phyloP scores from a whole-genome alignment of 2,329 filamentous ascomycete species.

The Pyrenochaeta sp. region DNA sequence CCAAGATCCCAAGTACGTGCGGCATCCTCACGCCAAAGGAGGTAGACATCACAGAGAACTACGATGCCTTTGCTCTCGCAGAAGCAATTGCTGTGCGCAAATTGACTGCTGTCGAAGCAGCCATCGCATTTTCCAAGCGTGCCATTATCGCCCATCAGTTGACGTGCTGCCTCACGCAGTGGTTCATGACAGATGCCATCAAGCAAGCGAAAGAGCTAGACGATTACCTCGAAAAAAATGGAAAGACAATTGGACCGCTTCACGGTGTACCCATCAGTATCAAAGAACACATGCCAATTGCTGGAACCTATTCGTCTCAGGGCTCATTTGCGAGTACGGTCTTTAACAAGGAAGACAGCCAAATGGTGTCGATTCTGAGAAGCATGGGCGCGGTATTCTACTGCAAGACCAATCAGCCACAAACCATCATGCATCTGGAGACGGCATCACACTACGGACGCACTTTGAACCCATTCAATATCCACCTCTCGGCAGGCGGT shows the following conservation, averaged over 20 bases:
- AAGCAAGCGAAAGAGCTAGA: slow-evolving; percentile 46
- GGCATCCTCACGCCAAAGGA: slow-evolving; percentile 58
- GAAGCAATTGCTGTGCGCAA: slow-evolving; percentile 49
- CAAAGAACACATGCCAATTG: slow-evolving; percentile 60
- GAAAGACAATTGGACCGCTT: slow-evolving; percentile 39
- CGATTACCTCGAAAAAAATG: slow-evolving; percentile 49
- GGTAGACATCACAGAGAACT: slow-evolving; percentile 59
- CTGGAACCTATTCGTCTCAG: slow-evolving; percentile 64
- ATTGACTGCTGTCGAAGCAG: slow-evolving; percentile 53
- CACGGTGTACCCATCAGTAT: slow-evolving; percentile 63
- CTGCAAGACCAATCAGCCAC: slow-evolving; percentile 61
- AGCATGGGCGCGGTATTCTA: slow-evolving; percentile 62
- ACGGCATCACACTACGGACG: slow-evolving; percentile 61
- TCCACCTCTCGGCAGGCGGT: slow-evolving; percentile 56
- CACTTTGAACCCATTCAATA: slow-evolving; percentile 57
- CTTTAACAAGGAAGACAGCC: slow-evolving; percentile 61
- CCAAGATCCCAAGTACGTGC: slow-evolving; percentile 35
- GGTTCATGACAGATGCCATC: slow-evolving; percentile 31
- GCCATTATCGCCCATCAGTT: slow-evolving; percentile 29
- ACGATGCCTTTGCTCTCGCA: slow-evolving; percentile 55
- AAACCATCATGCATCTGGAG: slow-evolving; percentile 62
- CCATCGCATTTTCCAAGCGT: slow-evolving; percentile 30
- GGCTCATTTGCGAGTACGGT: slow-evolving; percentile 58
- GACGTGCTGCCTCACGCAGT: slow-evolving; percentile 28
- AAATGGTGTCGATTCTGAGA: slow-evolving; percentile 63